A percentile compares a stretch with the other conserved stretches of the same genome.
Conservation (phyloP, 441 rosid genomes). For the Populus hybrid region DNA sequence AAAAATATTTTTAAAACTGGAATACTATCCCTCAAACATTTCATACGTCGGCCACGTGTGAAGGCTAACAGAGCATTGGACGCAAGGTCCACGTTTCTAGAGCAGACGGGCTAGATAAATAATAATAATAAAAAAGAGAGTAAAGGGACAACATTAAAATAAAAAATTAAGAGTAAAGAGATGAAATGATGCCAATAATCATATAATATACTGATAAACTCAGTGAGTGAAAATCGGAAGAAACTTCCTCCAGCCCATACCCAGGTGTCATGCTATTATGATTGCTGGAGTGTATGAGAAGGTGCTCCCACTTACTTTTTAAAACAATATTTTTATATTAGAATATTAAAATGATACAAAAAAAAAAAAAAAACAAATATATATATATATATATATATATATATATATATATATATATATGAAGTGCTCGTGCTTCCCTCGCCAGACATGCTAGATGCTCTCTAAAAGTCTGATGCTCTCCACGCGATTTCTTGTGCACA, state of each 20-base stretch:
- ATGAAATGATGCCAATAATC: background rate
- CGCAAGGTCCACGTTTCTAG: background rate
- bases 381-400: too few species aligned
- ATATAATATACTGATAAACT: background rate
- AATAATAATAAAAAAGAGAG: background rate
- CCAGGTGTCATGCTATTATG: background rate
- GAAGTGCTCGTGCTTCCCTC: background rate
- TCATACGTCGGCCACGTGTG: background rate
- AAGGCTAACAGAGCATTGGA: background rate
- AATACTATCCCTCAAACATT: background rate
- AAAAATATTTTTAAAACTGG: too few species aligned
- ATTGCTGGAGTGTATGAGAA: too few species aligned
- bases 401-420: too few species aligned
- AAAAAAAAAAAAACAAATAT: too few species aligned
- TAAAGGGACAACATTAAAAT: background rate
- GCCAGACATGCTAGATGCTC: background rate
- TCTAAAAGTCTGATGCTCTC: background rate
- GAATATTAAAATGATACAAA: too few species aligned
- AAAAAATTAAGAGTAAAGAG: background rate
- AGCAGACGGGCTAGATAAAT: background rate
- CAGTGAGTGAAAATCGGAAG: background rate
- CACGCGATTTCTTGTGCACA: background rate
- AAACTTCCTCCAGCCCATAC: background rate
- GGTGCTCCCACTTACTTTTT: too few species aligned
- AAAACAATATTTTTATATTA: too few species aligned